Percentiles rank a stretch among this genome's conserved stretches.
phyloP scores from a whole-genome alignment of 2,329 filamentous ascomycete species.

The Talaromyces islandicus region DNA sequence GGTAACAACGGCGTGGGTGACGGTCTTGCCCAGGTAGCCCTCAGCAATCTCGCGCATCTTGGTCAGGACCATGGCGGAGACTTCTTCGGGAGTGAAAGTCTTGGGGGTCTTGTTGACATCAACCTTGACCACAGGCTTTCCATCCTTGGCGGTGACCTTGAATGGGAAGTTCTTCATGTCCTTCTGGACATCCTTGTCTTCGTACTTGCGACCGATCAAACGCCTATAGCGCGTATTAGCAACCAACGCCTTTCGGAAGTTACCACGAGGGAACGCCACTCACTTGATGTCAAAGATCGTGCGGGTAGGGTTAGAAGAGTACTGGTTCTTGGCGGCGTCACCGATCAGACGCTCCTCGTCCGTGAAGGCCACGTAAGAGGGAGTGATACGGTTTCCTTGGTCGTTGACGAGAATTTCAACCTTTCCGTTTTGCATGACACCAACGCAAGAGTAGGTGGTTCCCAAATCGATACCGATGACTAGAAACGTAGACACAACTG shows the following conservation, averaged over 20 bases:
- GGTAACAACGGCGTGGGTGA: constrained; percentile 70
- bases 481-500: constrained; percentile 17
- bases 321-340: constrained; percentile 97
- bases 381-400: constrained; percentile 93
- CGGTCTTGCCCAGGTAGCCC: constrained; percentile 55
- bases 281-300: constrained; percentile 82
- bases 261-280: constrained; percentile 34
- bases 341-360: constrained; percentile 95
- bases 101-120: constrained; percentile 54
- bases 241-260: background rate
- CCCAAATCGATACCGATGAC: constrained; percentile 95
- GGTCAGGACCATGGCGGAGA: constrained; percentile 60
- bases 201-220: constrained; percentile 77
- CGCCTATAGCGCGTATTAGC: constrained; percentile 50
- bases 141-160: constrained; percentile 83
- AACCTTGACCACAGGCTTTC: constrained; percentile 76
- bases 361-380: constrained; percentile 92
- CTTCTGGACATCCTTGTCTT: constrained; percentile 78
- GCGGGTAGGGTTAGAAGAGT: constrained; percentile 67
- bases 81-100: constrained; percentile 61
- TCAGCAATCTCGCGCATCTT: constrained; percentile 65
- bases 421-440: constrained; percentile 93
- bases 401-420: constrained; percentile 95
- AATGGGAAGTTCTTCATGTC: constrained; percentile 99
- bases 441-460: constrained; percentile 81